Percentiles rank a stretch among this genome's conserved stretches.
Conservation (phyloP, 75 land plant species). For the Picea glauca region DNA sequence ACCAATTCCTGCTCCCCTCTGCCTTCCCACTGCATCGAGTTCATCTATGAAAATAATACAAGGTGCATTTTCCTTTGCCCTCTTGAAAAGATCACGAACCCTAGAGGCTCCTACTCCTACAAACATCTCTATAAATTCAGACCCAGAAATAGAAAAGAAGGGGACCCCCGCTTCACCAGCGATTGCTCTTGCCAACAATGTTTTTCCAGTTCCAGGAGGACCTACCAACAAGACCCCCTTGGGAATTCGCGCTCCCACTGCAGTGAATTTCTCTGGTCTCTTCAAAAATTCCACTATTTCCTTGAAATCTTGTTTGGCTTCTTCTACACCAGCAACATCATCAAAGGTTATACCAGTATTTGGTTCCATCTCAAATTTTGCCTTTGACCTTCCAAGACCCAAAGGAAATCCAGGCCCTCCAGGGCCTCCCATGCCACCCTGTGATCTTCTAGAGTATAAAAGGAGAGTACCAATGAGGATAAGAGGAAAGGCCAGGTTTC, state of each 20-base stretch:
- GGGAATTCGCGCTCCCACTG: conserved; percentile 89
- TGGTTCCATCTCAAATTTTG: conserved; percentile 93
- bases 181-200: conserved; percentile 49
- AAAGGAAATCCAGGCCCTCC: conserved; percentile 88
- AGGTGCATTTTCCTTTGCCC: conserved; percentile 56
- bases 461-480: conserved; percentile 60
- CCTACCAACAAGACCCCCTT: conserved; percentile 89
- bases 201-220: conserved; percentile 87
- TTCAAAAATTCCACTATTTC: conserved; percentile 88
- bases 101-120: conserved; percentile 55
- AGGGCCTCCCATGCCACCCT: conserved; percentile 38
- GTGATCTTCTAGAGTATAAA: conserved; percentile 18
- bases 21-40: conserved; percentile 59
- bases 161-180: conserved; percentile 61
- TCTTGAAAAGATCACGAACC: conserved; percentile 50
- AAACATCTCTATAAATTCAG: conserved; percentile 63
- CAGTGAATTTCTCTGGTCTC: conserved; percentile 81
- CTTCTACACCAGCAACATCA: conserved; percentile 96
- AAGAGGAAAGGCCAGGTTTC: conserved; percentile 75
- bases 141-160: conserved; percentile 78
- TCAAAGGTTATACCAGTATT: conserved; percentile 89
- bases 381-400: conserved; percentile 78
- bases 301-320: conserved; percentile 93
- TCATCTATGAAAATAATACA: conserved; percentile 56
- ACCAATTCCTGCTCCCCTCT: conserved; percentile 52